Evolutionary conservation across 2,329 filamentous ascomycete species (phyloP), one percentile per base, ranked within the genome.

Genomic region (Neonectria magnoliae): DNA sequence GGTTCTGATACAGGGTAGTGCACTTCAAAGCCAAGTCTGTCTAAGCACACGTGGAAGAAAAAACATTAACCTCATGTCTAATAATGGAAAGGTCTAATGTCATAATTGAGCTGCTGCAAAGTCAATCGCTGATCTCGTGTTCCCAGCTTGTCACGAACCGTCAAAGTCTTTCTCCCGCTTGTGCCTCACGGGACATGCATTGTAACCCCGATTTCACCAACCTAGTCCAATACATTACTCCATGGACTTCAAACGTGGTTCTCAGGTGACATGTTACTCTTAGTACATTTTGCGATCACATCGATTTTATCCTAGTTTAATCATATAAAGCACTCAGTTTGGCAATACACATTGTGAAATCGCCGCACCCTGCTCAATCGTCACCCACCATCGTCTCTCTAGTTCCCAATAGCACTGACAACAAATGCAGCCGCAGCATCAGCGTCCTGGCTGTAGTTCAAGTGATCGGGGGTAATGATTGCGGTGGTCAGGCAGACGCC

Each of bases 401-500:
- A 72, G 18, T 51, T 67, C 10, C 58, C 62, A 27, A 73, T 57
- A 44, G 65, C 73, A 54, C 59, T 64, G 13, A 56, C 74, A 45
- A 77, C 70, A 53, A 76, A 77, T 8, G 66, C 56, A 13, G 76
- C 76, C 51, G 76, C 76, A 10, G 68, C 62, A 7, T 63, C 53
- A 8, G 77, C 77, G 55, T 78, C 74, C 33, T 72, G 29, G 60
- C 73, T 68, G 53, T 77, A 77, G 18, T 69, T 73, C 45, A 71
- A 65, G 62, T 77, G 76, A 4, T 67, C 70, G 4, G 67, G 38
- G 9, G 69, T 75, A 20, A 77, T 73, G 33, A 73, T 61, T 33
- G 66, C 71, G 25, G 71, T 71, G 1, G 75, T 75, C 2, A 68
- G 56, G 64, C 77, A 79, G 58, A 79, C 77, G 60, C 68, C 69